These are phyloP conservation scores for Sarocladiaceae sp. DNA, from an alignment of 2,329 filamentous ascomycete species.

Conservation along the genomic window DNA sequence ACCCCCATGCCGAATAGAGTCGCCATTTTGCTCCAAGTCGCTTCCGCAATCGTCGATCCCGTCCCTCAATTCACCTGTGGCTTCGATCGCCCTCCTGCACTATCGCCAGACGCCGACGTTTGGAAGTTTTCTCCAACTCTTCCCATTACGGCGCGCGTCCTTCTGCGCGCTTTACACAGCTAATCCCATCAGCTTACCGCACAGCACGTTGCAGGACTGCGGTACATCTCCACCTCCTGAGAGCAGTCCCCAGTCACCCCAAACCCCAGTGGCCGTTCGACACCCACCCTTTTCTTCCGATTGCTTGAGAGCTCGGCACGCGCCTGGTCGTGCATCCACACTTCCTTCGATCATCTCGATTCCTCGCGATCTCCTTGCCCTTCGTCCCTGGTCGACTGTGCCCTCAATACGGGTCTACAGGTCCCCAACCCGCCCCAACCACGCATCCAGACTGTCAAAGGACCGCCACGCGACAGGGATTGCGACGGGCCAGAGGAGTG, in stretches of 20 bases:
- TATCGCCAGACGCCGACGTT: background rate
- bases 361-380: conserved; percentile 3
- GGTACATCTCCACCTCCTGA: too few species aligned
- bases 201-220: too few species aligned
- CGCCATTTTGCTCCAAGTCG: background rate
- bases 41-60: conserved; percentile 4
- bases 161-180: too few species aligned
- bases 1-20: background rate
- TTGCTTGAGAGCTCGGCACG: background rate
- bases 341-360: conserved; percentile 9
- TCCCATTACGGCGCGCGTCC: too few species aligned
- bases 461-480: conserved; percentile 6
- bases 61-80: background rate
- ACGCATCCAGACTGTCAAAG: background rate
- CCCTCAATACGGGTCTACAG: background rate
- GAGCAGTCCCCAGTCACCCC: too few species aligned
- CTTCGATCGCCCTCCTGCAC: background rate
- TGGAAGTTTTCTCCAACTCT: too few species aligned
- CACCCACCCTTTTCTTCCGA: background rate
- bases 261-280: background rate
- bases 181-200: too few species aligned
- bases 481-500: background rate
- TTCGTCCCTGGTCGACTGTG: background rate
- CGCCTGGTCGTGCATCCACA: conserved; percentile 5
- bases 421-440: background rate